A percentile compares a stretch with the other conserved stretches of the same genome.
Evolutionary conservation across 2,329 filamentous ascomycete species (phyloP).

Genomic region (Talaromyces verruculosus): DNA sequence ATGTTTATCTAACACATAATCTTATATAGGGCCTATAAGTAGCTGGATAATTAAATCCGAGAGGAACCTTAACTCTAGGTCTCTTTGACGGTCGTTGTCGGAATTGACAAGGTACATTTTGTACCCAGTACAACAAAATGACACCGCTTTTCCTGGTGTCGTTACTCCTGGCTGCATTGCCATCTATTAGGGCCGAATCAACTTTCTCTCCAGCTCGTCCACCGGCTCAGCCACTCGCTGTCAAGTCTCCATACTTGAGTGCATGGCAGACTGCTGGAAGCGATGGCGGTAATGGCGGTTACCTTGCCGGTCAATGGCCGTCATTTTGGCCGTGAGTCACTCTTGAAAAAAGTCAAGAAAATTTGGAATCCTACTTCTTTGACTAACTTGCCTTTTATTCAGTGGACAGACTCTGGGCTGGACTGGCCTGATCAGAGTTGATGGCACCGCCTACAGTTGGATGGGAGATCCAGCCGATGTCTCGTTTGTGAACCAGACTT

Average conservation of each 20-base stretch:
- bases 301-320: conserved; percentile 68
- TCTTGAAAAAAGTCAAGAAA: neutral
- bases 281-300: conserved; percentile 63
- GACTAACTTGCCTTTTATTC: neutral
- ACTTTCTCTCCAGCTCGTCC: conserved; percentile 65
- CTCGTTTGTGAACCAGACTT: conserved; percentile 56
- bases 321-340: conserved; percentile 64
- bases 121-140: conserved; percentile 26
- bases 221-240: conserved; percentile 69
- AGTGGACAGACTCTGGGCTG: conserved; percentile 62
- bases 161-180: conserved; percentile 28
- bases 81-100: neutral
- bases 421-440: conserved; percentile 69
- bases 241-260: conserved; percentile 72
- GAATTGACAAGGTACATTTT: conserved; percentile 1
- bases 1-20: neutral
- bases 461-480: conserved; percentile 57
- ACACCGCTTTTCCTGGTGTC: conserved; percentile 30
- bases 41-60: neutral
- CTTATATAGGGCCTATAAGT: neutral
- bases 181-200: conserved; percentile 41
- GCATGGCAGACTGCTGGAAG: conserved; percentile 65
- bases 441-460: conserved; percentile 65
- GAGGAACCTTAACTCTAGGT: neutral
- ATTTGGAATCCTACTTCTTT: neutral